Evolutionary conservation across 2,329 filamentous ascomycete species (phyloP).

Genomic region (Mycosphaerella arachidis): DNA sequence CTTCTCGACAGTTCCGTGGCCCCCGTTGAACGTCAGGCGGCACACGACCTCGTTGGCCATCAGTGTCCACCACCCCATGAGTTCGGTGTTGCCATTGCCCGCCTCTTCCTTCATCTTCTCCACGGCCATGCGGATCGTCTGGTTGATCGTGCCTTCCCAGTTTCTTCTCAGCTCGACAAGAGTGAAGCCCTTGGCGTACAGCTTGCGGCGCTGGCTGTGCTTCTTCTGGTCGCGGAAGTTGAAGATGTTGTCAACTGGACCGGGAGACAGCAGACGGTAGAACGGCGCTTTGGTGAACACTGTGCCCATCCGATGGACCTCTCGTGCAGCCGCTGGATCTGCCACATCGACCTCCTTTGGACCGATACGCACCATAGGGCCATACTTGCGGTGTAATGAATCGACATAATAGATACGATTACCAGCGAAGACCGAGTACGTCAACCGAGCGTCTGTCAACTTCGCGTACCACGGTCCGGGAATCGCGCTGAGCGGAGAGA

Average conservation of each 20-base stretch:
- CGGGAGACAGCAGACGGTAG: conserved; percentile 23
- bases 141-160: conserved; percentile 34
- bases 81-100: conserved; percentile 32
- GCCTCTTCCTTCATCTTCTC: conserved; percentile 29
- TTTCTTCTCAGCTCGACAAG: conserved; percentile 30
- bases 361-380: conserved; percentile 25
- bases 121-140: conserved; percentile 30
- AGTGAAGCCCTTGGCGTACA: conserved; percentile 34
- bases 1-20: not conserved
- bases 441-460: conserved; percentile 7
- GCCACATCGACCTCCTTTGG: conserved; percentile 26
- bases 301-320: conserved; percentile 25
- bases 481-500: conserved; percentile 11
- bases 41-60: conserved; percentile 36
- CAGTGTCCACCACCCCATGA: conserved; percentile 37
- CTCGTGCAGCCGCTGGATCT: conserved; percentile 24
- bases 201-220: conserved; percentile 32
- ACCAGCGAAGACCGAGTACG: conserved; percentile 1
- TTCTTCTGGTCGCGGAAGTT: conserved; percentile 33
- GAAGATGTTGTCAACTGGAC: conserved; percentile 29
- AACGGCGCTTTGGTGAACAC: conserved; percentile 26
- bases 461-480: conserved; percentile 14
- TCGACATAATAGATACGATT: conserved; percentile 35
- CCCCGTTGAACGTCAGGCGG: not conserved
- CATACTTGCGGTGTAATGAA: conserved; percentile 32